Evolutionary conservation across 1,139 yeast species (phyloP), one percentile per base, ranked within the genome.

Genomic region (Candida frijolesensis): DNA sequence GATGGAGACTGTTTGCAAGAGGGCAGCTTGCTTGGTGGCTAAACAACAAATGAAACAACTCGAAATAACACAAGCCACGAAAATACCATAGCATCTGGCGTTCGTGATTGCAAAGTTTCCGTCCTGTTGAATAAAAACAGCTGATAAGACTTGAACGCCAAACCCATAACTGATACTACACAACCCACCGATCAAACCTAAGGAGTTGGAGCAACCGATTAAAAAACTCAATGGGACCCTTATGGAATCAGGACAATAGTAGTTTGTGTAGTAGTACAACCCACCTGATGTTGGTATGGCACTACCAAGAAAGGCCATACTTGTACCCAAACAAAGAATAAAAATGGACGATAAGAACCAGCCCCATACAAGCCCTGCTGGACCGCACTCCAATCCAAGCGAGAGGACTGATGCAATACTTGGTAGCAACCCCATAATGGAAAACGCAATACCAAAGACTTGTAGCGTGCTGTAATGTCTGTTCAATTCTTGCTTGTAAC

Each of bases 271-370:
- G 65, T 82, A 84, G 63, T 84, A 85, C 59, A 85, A 71, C 7
- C 90, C 91, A 51, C 91, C 90, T 19, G 85, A 77, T 3, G 91
- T 84, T 47, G 91, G 91, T 62, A 83, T 80, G n/a, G 88, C 79
- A 30, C 85, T 79, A 1, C 87, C 86, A 49, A 84, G 68, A 55
- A 84, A 84, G 14, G 88, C 79, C 73, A 85, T 84, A 12, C 86
- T 76, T 50, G 77, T 57, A 12, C 89, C 90, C 50, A 83, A 78
- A 52, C 77, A 68, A 47, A 84, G 64, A 53, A 86, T 80, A 55
- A 85, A 84, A 47, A 76, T 54, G n/a, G 82, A 80, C 42, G 85
- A 80, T 47, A 78, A 71, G 51, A 85, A 74, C 89, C 90, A 87
- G 48, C 90, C 89, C 89, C 90, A 86, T 15, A 84, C 79, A 19